Conservation (phyloP, 1,284 basidiomycete species). For the Cryptococcus sp. region DNA sequence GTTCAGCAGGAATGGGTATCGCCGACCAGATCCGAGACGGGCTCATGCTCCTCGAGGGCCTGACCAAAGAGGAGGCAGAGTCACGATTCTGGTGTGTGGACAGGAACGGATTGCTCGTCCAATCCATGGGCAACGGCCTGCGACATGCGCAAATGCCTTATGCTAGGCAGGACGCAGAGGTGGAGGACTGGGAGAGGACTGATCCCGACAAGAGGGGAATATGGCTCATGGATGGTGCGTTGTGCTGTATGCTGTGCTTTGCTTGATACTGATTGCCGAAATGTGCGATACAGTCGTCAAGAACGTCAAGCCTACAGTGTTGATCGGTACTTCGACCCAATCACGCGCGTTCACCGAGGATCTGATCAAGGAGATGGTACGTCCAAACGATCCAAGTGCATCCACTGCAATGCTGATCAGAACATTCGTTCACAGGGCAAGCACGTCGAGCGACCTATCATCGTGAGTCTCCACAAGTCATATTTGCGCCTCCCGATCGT, state of each 20-base stretch:
- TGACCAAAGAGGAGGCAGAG: conserved; percentile 65
- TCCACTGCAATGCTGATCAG: neutral
- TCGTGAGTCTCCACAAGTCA: conserved; percentile 44
- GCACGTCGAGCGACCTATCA: conserved; percentile 72
- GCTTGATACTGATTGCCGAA: no score
- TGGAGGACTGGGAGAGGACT: conserved; percentile 48
- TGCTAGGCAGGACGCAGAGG: conserved; percentile 53
- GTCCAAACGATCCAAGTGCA: conserved; percentile 58
- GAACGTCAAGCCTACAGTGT: conserved; percentile 69
- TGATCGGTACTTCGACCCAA: conserved; percentile 82
- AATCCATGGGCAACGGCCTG: conserved; percentile 55
- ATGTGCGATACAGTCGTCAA: conserved; percentile 60
- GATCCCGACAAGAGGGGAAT: conserved; percentile 44
- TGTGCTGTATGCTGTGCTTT: neutral
- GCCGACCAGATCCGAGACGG: conserved; percentile 66
- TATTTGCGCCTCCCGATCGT: neutral
- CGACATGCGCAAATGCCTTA: conserved; percentile 53
- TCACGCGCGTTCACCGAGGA: conserved; percentile 78
- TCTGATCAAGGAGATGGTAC: conserved; percentile 64
- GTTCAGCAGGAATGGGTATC: conserved; percentile 80
- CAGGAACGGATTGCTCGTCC: conserved; percentile 54
- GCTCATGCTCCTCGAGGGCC: conserved; percentile 64
- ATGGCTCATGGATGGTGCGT: conserved; percentile 54
- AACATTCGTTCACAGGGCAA: conserved; percentile 50
- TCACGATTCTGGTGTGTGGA: conserved; percentile 64